Base-by-base conservation (phyloP, 1,139 yeast genomes). In the Spathaspora sp. region DNA sequence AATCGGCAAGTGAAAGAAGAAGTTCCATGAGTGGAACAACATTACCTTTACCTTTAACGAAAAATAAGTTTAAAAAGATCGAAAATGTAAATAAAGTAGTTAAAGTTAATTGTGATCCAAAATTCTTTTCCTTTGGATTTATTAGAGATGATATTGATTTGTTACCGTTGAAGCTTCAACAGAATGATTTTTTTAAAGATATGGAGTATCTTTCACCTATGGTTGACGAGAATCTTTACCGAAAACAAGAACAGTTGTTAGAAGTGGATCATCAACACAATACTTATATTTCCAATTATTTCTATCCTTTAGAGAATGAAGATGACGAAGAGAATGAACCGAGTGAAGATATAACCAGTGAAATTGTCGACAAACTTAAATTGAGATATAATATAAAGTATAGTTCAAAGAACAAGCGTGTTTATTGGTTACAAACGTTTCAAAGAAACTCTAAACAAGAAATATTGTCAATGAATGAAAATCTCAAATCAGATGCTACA, bases 101-200 rank as follows among this genome's bases (percentile, higher is more conserved):
- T 1, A 68, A 71, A 39, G 95, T 89, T 1, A 63, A 77, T 1
- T 83, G 93, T 56, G 91, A 89, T 60, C 75, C 84, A 1, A 64
- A 71, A 15, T 88, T 87, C 59, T 70, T 81, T 0, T 83, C 89
- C 0, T 89, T 88, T 68, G 84, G 82, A 1, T 81, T 86, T 43
- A 67, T 89, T 7, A 74, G 87, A 53, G 86, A 84, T 53, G 95
- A 86, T 44, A 62, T 76, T 11, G 84, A 80, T 51, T 57, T 67
- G 17, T 58, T 85, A 3, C 86, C 88, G 0, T 65, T 81, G 27
- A 61, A 74, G 43, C 56, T 82, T 10, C 62, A 64, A 7, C 65
- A 69, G 45, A 78, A 80, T 54, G 65, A 70, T 18, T 70, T 81
- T 40, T 53, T 69, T 8, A 54, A 60, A 25, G 87, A 84, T 54